phyloP scores from a whole-genome alignment of 2,329 filamentous ascomycete genomes.

The Cercospora beticola region DNA sequence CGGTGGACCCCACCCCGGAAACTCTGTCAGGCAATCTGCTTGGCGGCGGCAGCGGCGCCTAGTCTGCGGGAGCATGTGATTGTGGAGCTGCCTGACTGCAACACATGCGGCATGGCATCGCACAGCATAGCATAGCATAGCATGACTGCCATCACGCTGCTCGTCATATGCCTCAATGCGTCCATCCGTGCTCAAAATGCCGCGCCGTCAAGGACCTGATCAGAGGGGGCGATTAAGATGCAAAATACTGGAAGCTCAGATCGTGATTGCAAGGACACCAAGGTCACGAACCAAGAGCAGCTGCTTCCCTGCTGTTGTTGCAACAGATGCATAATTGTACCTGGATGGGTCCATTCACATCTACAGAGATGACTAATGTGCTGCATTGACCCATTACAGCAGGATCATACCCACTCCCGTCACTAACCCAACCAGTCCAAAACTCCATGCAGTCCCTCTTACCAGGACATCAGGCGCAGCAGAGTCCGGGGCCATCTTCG shows the following conservation, averaged over 20 bases:
- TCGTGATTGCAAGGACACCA: background rate
- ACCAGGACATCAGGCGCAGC: conserved; percentile 33
- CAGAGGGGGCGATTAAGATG: background rate
- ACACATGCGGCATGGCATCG: background rate
- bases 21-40: background rate
- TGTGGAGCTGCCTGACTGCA: background rate
- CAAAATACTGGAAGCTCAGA: background rate
- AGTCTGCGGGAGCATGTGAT: conserved; percentile 5
- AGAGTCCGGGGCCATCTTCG: conserved; percentile 43
- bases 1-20: background rate
- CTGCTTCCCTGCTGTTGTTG: background rate
- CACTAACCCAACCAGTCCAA: conserved; percentile 34
- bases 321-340: background rate
- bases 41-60: background rate
- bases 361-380: background rate
- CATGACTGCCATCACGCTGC: background rate
- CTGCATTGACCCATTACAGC: conserved; percentile 32
- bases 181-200: background rate
- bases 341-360: background rate
- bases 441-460: conserved; percentile 33
- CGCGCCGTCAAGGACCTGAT: background rate
- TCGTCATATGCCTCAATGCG: background rate
- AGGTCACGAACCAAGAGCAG: background rate
- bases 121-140: background rate
- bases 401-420: conserved; percentile 43